Base-by-base conservation (phyloP, 2,329 filamentous ascomycete genomes). In the Xylogone sp. region DNA sequence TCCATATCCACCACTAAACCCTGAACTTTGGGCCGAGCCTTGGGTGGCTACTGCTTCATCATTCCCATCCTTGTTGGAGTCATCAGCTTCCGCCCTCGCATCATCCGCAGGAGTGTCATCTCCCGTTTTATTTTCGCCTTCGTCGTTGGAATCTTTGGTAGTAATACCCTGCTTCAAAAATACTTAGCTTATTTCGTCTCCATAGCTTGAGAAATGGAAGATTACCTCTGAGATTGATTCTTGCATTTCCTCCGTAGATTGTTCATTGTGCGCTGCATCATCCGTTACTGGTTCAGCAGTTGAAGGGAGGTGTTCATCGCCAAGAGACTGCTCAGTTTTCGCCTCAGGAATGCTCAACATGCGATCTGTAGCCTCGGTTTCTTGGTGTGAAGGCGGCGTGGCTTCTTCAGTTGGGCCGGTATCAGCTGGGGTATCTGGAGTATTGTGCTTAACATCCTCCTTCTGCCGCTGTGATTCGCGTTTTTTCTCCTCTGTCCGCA, bases 401-500 rank as follows among this genome's bases (percentile, higher is more conserved):
- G 55, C 56, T 24, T 59, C 59, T 34, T 48, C 56, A 46, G 60
- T 57, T 44, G 55, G 48, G 19, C 64, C 63, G 21, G 53, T 46
- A 3, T 55, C 48, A 20, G 61, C 53, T 19, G 64, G 59, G 16
- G 62, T 62, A 19, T 54, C 54, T 10, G 72, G 68, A 20, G 71
- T 66, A 22, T 63, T 60, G 27, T 66, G 63, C 43, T 71, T 66
- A 16, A 39, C 5, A 46, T 65, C 62, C 50, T 71, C 68, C 48
- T 72, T 72, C 52, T 64, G 71, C 43, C 81, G 77, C 43, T 76
- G 76, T 47, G 83, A 81, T 62, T 92, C 87, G 56, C 88, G 82
- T 71, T 95, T 96, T 77, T 95, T 96, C 69, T 96, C 88, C 60
- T 91, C 88, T 0, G 87, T 96, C 63, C 92, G 88, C 46, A 99